Evolutionary conservation across 805 yeast species (phyloP).

Genomic region (Wickerhamomyces xylosicus): DNA sequence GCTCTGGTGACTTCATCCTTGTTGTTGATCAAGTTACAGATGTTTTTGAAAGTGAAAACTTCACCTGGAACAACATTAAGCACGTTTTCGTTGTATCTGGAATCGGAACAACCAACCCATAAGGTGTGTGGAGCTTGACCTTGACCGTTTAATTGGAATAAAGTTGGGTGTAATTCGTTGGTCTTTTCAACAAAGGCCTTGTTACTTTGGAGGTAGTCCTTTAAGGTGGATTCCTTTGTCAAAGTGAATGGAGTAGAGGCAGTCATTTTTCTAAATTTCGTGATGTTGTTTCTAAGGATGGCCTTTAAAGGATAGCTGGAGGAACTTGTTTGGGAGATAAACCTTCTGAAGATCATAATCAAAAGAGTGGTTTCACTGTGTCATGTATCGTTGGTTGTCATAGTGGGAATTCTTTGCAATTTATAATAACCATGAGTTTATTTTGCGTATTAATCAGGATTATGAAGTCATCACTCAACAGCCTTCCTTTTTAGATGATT

Average conservation of each 20-base stretch:
- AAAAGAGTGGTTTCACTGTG: no score
- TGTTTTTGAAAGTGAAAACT: constrained; percentile 78
- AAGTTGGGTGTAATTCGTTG: constrained; percentile 16
- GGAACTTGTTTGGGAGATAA: neutral
- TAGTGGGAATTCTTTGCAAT: neutral
- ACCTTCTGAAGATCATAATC: neutral
- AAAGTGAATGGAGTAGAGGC: constrained; percentile 21
- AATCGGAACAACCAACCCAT: constrained; percentile 93
- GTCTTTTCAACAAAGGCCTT: constrained; percentile 31
- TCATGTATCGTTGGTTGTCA: neutral
- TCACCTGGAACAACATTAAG: constrained; percentile 83
- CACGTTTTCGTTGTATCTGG: constrained; percentile 76
- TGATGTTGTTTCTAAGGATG: neutral
- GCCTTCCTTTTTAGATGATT: neutral
- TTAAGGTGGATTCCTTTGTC: constrained; percentile 34
- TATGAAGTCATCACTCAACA: neutral
- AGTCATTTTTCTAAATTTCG: neutral
- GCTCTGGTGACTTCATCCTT: constrained; percentile 68
- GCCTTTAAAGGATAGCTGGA: neutral
- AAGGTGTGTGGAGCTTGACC: constrained; percentile 92
- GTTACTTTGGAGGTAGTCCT: constrained; percentile 40
- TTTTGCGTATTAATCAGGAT: neutral
- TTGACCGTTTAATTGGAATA: constrained; percentile 39
- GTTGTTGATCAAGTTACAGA: constrained; percentile 64
- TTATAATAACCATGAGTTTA: no score